Evolutionary conservation across 495 filamentous ascomycete species (phyloP), one percentile per base, ranked within the genome.

Genomic region (Penicillium pulvis): DNA sequence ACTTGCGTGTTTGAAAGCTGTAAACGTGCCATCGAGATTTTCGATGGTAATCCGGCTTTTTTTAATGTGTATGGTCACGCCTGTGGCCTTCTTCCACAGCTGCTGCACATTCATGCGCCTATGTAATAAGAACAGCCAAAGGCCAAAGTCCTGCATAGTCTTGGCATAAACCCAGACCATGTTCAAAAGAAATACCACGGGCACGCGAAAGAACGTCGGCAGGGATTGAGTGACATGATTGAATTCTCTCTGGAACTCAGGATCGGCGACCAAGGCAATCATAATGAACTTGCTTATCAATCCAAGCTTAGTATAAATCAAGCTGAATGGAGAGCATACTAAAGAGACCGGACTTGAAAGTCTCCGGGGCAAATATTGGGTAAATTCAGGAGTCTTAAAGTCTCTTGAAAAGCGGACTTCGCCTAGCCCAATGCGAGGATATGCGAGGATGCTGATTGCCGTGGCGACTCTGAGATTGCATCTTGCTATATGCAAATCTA

Each of bases 201-300:
- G 76, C 24, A 74, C 73, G 14, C 75, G 77, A 12, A 81, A 45
- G 31, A 76, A 19, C 9, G 59, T 42, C 6, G 72, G 72, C 24
- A 69, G 69, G 5, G 47, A 33, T 36, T 64, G 59, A n/a, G 79
- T 67, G 42, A 80, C 73, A 64, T 79, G 80, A 12, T 83, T 69
- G 50, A 85, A 72, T 51, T 86, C 83, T 48, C 83, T 69, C 57
- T 86, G 83, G 61, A 82, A 85, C 56, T 86, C 83, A 8, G 79
- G 76, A 63, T 86, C 83, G 9, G 83, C 83, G 26, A 84, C 69
- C 17, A 81, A 53, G 23, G 83, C 77, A 51, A 84, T 72, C 8
- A 82, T 70, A 23, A 81, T 62, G 63, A 85, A 85, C 56, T 86
- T 86, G 69, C 80, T 64, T 8, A 65, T 60, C 6, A 65, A 63